Conservation (phyloP, 495 filamentous ascomycete species). For the Talaromyces adpressus region DNA sequence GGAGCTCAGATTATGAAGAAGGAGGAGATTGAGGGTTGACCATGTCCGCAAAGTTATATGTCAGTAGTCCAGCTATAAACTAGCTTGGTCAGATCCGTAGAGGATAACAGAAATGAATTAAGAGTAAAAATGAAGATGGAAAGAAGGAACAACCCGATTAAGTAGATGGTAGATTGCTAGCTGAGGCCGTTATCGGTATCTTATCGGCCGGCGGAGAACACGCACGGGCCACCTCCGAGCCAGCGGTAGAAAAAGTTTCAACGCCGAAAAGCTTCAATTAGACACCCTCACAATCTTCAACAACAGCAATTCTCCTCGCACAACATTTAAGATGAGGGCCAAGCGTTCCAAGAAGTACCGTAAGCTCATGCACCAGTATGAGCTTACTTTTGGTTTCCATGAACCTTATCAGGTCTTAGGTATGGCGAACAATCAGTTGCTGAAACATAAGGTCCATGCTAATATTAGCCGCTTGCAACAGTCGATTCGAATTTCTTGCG, state of each 20-base stretch:
- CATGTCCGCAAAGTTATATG: no score
- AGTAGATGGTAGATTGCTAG: neutral
- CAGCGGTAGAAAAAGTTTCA: conserved; percentile 8
- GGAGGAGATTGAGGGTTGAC: neutral
- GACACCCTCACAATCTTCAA: neutral
- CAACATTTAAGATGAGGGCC: conserved; percentile 57
- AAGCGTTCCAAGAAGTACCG: conserved; percentile 94
- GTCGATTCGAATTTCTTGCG: conserved; percentile 76
- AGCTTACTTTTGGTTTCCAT: conserved; percentile 74
- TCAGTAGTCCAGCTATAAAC: no score
- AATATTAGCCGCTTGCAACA: conserved; percentile 12
- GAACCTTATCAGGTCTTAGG: conserved; percentile 88
- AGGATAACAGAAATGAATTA: no score
- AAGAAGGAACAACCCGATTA: neutral
- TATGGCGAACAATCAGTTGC: conserved; percentile 24
- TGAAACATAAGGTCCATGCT: conserved; percentile 2
- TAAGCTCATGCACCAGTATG: conserved; percentile 92
- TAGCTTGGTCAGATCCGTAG: no score
- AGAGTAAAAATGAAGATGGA: no score
- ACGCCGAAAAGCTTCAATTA: neutral
- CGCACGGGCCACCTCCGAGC: neutral
- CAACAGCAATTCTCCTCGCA: neutral
- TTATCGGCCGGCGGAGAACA: neutral
- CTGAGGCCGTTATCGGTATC: neutral
- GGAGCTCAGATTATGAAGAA: conserved; percentile 1